Evolutionary conservation across 2,329 filamentous ascomycete genomes (phyloP), one percentile per base, ranked within the genome.

Genomic region (Colletotrichum karsti): DNA sequence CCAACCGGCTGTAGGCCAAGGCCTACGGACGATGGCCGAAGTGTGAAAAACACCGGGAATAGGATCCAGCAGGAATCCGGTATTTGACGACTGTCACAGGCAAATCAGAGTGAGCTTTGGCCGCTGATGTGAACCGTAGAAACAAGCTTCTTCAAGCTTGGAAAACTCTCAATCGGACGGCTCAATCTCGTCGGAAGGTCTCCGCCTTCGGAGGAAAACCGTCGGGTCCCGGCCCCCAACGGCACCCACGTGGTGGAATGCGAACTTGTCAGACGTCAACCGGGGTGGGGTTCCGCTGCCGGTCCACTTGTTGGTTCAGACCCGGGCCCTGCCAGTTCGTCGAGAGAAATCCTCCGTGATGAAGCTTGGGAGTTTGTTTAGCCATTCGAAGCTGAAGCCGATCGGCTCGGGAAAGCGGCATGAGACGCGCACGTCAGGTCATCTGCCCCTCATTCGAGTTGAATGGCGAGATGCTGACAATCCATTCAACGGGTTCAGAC

Each of bases 211-310:
- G 63, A 51, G 26, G 41, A 26, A 39, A 56, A 22, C 33, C 12
- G 30, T 50, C 30, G 9, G 26, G 26, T 50, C 7, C 24, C 26
- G 46, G 46, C 46, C 24, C 54, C 33, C 59, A 35, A 18, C 41
- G 42, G n/a, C 15, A 24, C 63, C 51, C 58, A 63, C 58, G 63
- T 63, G 63, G 58, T 48, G 51, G 24, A 44, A 44, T 57, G n/a
- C 58, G 33, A 13, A 54, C 58, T 12, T 56, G 33, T 51, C n/a
- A 63, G 58, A 67, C 63, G 63, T 63, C 58, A n/a, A 56, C 37
- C 41, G 58, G 50, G 10, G 63, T 56, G 33, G 58, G 35, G 63
- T 33, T n/a, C 57, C 50, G 57, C 44, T 56, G 20, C 15, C 15
- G 51, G 10, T 35, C 58, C 58, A 56, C 50, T 20, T 20, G 15